A percentile compares a stretch with the other conserved stretches of the same genome.
Conservation (phyloP, 2,329 filamentous ascomycete genomes). For the Monosporascus sp. region DNA sequence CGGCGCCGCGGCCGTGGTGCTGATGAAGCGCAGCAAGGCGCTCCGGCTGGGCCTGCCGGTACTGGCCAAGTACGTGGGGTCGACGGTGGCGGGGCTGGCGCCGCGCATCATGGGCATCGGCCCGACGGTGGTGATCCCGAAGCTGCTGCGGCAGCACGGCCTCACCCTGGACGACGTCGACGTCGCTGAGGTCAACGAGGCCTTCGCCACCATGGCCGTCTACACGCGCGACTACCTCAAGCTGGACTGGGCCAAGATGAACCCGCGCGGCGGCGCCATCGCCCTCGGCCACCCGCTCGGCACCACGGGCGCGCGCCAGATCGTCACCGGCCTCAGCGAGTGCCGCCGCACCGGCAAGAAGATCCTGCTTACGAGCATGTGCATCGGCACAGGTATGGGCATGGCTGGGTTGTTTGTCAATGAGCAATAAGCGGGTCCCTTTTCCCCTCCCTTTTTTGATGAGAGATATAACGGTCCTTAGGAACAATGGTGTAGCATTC, state of each 20-base stretch:
- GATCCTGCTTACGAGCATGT: slow-evolving; percentile 90
- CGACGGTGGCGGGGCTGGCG: slow-evolving; percentile 82
- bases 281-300: slow-evolving; percentile 80
- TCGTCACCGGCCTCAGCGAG: slow-evolving; percentile 87
- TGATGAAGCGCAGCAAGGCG: slow-evolving; percentile 93
- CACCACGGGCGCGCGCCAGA: slow-evolving; percentile 70
- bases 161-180: slow-evolving; percentile 79
- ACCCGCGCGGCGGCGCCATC: slow-evolving; percentile 75
- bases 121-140: slow-evolving; percentile 67
- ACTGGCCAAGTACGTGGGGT: slow-evolving; percentile 88
- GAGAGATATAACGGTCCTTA: too few species aligned
- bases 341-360: slow-evolving; percentile 80
- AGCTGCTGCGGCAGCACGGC: slow-evolving; percentile 77
- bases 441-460: neutral
- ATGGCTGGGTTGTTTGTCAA: slow-evolving; percentile 64
- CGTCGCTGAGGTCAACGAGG: slow-evolving; percentile 92
- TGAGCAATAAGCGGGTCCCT: slow-evolving; percentile 33
- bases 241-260: slow-evolving; percentile 71
- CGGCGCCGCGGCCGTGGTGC: slow-evolving; percentile 78
- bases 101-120: slow-evolving; percentile 97
- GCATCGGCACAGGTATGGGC: slow-evolving; percentile 63
- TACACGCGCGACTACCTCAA: slow-evolving; percentile 76
- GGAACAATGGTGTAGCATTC: too few species aligned
- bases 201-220: slow-evolving; percentile 95
- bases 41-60: slow-evolving; percentile 84